Percentiles rank a stretch among this genome's conserved stretches.
These are phyloP conservation scores for Pelargonium myrrhifolium DNA, from an alignment of 441 rosid species.

Conservation along the genomic window DNA sequence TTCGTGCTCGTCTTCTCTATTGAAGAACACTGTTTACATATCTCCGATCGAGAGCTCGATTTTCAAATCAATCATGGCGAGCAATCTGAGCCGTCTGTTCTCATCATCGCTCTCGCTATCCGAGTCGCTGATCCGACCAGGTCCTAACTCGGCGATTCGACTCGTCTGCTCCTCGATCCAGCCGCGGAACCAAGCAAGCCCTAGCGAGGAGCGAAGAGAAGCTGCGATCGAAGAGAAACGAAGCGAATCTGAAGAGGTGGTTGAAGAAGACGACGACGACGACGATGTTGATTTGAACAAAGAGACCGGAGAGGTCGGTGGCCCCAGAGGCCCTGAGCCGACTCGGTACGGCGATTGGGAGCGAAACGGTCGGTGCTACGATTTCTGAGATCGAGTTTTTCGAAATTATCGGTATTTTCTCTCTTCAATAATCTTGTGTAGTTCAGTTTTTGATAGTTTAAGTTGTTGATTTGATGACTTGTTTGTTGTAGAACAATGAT, in stretches of 20 bases:
- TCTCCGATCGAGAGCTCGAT: not conserved
- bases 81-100: constrained; percentile 2
- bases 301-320: constrained; percentile 73
- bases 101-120: not conserved
- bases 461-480: not conserved
- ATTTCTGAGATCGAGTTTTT: constrained; percentile 36
- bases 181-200: not conserved
- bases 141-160: not conserved
- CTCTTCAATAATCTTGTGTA: not conserved
- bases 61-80: not conserved
- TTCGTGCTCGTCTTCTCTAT: not conserved
- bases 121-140: not conserved
- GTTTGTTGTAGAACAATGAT: not conserved
- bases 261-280: constrained; percentile 18
- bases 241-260: constrained; percentile 2
- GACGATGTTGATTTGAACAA: constrained; percentile 30
- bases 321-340: constrained; percentile 80
- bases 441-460: too few species aligned
- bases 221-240: not conserved
- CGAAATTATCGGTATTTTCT: not conserved
- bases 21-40: not conserved
- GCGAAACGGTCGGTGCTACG: constrained; percentile 77
- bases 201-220: not conserved
- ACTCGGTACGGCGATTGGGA: constrained; percentile 97
- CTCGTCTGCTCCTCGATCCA: not conserved